These are phyloP conservation scores for Cadophora sp. DNA, from an alignment of 2,329 filamentous ascomycete genomes.

Conservation along the genomic window DNA sequence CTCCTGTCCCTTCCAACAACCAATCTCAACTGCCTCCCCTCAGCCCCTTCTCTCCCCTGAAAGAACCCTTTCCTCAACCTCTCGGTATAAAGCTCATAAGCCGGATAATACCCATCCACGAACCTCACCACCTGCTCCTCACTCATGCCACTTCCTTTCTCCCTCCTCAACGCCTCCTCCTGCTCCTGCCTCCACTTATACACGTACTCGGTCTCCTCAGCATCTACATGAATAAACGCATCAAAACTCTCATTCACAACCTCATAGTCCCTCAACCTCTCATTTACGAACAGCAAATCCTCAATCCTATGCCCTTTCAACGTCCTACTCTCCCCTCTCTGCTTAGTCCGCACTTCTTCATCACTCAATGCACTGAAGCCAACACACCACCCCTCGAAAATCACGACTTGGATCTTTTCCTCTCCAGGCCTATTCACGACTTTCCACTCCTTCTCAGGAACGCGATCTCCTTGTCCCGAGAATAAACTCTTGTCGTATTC, in stretches of 20 bases:
- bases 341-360: conserved; percentile 52
- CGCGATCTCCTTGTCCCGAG: conserved; percentile 68
- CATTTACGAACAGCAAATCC: conserved; percentile 64
- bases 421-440: conserved; percentile 46
- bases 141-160: conserved; percentile 68
- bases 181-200: conserved; percentile 73
- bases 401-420: conserved; percentile 54
- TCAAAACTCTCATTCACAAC: conserved; percentile 64
- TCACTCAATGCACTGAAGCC: conserved; percentile 66
- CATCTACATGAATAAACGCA: conserved; percentile 70
- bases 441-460: conserved; percentile 58
- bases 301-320: conserved; percentile 60
- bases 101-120: conserved; percentile 64
- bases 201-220: conserved; percentile 65
- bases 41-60: conserved; percentile 36
- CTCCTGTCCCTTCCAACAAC: conserved; percentile 54
- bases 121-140: conserved; percentile 69
- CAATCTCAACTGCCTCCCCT: conserved; percentile 56
- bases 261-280: conserved; percentile 63
- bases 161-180: conserved; percentile 62
- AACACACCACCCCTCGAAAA: conserved; percentile 78
- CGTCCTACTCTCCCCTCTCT: conserved; percentile 44
- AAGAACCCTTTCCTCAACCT: conserved; percentile 57
- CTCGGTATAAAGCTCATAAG: conserved; percentile 62
- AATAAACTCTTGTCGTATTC: conserved; percentile 72